A percentile compares a stretch with the other conserved stretches of the same genome.
Evolutionary conservation across 768 basidiomycete genomes (phyloP).

Genomic region (Cystobasidium onofrii): DNA sequence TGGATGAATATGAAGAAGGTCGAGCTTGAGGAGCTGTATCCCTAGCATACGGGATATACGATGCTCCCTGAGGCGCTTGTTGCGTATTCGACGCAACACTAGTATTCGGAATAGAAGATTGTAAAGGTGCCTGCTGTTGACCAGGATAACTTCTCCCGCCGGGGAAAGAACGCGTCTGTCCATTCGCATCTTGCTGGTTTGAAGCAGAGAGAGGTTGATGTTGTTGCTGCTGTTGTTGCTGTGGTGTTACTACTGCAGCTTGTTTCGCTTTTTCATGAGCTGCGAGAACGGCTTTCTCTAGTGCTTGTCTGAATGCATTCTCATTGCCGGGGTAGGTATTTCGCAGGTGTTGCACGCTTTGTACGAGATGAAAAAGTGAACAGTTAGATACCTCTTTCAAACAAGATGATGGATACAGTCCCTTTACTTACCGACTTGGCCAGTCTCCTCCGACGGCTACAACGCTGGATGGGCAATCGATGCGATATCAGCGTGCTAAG

Average conservation of each 20-base stretch:
- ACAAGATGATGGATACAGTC: background rate
- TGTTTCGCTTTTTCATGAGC: background rate
- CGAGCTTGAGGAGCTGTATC: background rate
- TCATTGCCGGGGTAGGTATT: background rate
- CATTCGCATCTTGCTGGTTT: background rate
- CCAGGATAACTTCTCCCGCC: conserved; percentile 12
- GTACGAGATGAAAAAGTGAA: too few relatives aligned
- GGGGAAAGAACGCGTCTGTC: background rate
- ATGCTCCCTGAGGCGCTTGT: background rate
- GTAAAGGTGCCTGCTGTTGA: background rate
- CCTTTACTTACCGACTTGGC: background rate
- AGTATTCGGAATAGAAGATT: background rate
- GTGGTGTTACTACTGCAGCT: background rate
- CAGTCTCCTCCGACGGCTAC: conserved; percentile 16
- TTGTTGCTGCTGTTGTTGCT: background rate
- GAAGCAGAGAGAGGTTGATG: background rate
- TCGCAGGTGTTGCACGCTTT: conserved; percentile 15
- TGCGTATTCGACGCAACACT: background rate
- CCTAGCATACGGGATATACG: conserved; percentile 16
- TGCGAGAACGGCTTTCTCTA: background rate
- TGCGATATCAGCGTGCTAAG: background rate
- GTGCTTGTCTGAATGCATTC: background rate
- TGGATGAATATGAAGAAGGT: background rate
- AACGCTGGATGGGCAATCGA: background rate
- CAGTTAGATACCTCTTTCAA: too few relatives aligned